Evolutionary conservation across 805 yeast species (phyloP), one percentile per base, ranked within the genome.

Genomic region (Candida wancherniae): DNA sequence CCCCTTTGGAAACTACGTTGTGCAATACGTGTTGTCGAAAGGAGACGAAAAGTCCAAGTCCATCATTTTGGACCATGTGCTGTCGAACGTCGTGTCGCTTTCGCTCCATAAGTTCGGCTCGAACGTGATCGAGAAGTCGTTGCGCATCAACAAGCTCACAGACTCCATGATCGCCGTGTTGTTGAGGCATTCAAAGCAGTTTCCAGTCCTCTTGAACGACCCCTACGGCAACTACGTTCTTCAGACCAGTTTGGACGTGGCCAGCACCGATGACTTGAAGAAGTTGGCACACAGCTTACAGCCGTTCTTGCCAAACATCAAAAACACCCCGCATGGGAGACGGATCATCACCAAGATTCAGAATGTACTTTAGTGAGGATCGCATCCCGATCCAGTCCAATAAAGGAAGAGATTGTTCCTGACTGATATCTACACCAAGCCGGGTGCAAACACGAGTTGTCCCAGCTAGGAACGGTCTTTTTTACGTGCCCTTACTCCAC

Each of bases 1-100:
- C 58, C 97, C 97, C 9, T 92, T 84, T 62, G 98, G 98, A 20
- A 92, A 92, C 57, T 92, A 92, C 57, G 97, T 92, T 29, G 87
- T 92, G 30, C 98, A 92, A 59, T 90, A 92, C 51, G 94, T 92
- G 14, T 64, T 84, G 41, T 63, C 72, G 3, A 64, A 75, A 31
- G 69, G 69, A 9, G 69, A 63, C 42, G 60, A 55, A 11, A 45
- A 38, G 18, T 54, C 63, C 19, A 53, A 62, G 20, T 46, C 39
- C 22, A 37, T 53, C 24, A 61, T 65, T 19, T 49, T 63, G 40
- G 50, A 55, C 26, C 67, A 61, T 36, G 58, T 63, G 26, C 53
- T 46, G 36, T 24, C 51, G n/a, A 55, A 63, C 42, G 50, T 63
- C 21, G 54, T 72, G 14, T 57, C 63, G 24, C 56, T 74, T 40